Evolutionary conservation across 257 asterid species (phyloP).

Genomic region (Lantana camara): DNA sequence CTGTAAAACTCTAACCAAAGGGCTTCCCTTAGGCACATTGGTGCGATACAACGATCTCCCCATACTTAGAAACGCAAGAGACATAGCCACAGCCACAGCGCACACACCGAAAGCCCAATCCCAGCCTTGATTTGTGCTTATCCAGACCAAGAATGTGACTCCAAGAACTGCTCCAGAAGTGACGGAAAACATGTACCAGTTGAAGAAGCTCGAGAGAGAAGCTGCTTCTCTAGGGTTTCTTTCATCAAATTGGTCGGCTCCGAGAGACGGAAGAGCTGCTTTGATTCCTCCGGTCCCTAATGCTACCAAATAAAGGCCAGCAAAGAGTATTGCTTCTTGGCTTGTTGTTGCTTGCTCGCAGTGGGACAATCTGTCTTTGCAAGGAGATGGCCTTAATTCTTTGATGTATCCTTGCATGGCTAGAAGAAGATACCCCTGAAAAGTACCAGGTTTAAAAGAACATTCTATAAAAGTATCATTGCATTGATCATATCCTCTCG

Average conservation of each 20-base stretch:
- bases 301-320: conserved; percentile 62
- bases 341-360: conserved; percentile 45
- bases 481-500: no score
- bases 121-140: conserved; percentile 59
- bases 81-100: conserved; percentile 42
- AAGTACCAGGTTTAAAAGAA: background rate
- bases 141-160: conserved; percentile 67
- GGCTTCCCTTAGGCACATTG: conserved; percentile 61
- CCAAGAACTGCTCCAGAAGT: conserved; percentile 53
- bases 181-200: conserved; percentile 50
- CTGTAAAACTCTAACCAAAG: conserved; percentile 50
- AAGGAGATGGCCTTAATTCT: conserved; percentile 54
- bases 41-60: conserved; percentile 51
- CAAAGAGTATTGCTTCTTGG: conserved; percentile 45
- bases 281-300: conserved; percentile 56
- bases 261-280: conserved; percentile 63
- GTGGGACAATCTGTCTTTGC: conserved; percentile 48
- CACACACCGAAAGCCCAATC: conserved; percentile 66
- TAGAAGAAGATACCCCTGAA: conserved; percentile 34
- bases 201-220: conserved; percentile 61
- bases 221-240: conserved; percentile 51
- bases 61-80: conserved; percentile 48
- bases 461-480: no score
- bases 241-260: conserved; percentile 72
- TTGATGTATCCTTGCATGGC: conserved; percentile 67